These are phyloP conservation scores for Ceratocystis papillata DNA, from an alignment of 2,329 filamentous ascomycete genomes.

Conservation along the genomic window DNA sequence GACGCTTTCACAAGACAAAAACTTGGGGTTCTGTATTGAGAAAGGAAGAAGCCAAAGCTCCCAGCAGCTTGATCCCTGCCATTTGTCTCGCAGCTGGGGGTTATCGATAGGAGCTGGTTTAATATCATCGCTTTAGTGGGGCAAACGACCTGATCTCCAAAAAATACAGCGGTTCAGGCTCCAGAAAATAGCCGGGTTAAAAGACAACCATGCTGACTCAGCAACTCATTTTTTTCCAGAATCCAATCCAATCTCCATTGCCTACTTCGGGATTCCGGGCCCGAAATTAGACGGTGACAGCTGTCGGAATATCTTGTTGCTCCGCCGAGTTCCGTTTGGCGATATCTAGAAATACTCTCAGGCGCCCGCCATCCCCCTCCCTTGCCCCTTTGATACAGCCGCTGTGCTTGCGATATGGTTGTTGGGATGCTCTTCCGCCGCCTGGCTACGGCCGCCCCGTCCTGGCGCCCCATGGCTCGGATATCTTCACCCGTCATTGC, in stretches of 20 bases:
- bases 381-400: neutral
- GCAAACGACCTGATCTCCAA: neutral
- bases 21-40: constrained; percentile 9
- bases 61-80: constrained; percentile 4
- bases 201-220: constrained; percentile 6
- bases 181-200: constrained; percentile 7
- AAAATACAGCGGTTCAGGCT: neutral
- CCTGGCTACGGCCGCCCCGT: constrained; percentile 18
- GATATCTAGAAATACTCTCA: neutral
- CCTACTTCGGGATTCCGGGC: neutral
- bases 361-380: neutral
- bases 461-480: constrained; percentile 25
- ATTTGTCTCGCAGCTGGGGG: neutral
- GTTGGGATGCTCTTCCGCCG: constrained; percentile 23
- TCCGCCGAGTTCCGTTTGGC: neutral
- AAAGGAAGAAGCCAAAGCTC: constrained; percentile 1
- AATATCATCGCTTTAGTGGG: neutral
- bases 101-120: neutral
- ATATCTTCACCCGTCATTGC: constrained; percentile 29
- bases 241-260: neutral
- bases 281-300: neutral
- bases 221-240: neutral
- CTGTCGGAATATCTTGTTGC: neutral
- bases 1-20: constrained; percentile 14
- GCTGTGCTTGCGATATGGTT: constrained; percentile 10